A percentile compares a stretch with the other conserved stretches of the same genome.
phyloP scores from a whole-genome alignment of 2,329 filamentous ascomycete species.

The Stagonosporopsis cucurbitacearum region DNA sequence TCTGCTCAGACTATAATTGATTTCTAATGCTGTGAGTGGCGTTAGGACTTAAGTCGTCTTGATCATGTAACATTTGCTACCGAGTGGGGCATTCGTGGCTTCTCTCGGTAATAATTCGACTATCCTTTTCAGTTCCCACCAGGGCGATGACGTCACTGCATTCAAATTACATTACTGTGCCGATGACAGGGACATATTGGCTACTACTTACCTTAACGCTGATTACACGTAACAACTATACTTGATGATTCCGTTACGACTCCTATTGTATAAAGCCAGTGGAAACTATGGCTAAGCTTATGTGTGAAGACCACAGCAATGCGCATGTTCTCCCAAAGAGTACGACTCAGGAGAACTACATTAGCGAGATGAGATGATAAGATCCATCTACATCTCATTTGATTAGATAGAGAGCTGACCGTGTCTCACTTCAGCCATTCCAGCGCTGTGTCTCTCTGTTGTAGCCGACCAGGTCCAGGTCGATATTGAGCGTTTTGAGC shows the following conservation, averaged over 20 bases:
- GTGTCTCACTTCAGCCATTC: conserved; percentile 54
- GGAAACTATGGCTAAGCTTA: neutral
- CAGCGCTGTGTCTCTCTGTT: conserved; percentile 64
- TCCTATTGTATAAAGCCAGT: too few relatives aligned
- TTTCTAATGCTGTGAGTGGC: conserved; percentile 5
- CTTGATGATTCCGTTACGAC: neutral
- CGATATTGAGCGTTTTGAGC: conserved; percentile 69
- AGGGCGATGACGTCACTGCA: conserved; percentile 8
- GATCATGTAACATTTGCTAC: neutral
- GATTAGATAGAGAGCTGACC: neutral
- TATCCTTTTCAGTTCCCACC: neutral
- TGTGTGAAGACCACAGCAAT: conserved; percentile 38
- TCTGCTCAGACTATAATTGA: neutral
- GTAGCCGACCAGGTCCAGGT: conserved; percentile 68
- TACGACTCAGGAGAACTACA: neutral
- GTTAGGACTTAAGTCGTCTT: neutral
- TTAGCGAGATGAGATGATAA: conserved; percentile 5
- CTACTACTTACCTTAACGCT: neutral
- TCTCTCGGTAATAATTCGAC: neutral
- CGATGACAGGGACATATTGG: neutral
- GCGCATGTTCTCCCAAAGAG: conserved; percentile 18
- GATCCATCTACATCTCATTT: conserved; percentile 24
- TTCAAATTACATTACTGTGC: neutral
- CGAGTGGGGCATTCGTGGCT: conserved; percentile 4
- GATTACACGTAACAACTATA: neutral